Conservation (phyloP, 2,329 filamentous ascomycete genomes). For the Fusarium gaditjirri region DNA sequence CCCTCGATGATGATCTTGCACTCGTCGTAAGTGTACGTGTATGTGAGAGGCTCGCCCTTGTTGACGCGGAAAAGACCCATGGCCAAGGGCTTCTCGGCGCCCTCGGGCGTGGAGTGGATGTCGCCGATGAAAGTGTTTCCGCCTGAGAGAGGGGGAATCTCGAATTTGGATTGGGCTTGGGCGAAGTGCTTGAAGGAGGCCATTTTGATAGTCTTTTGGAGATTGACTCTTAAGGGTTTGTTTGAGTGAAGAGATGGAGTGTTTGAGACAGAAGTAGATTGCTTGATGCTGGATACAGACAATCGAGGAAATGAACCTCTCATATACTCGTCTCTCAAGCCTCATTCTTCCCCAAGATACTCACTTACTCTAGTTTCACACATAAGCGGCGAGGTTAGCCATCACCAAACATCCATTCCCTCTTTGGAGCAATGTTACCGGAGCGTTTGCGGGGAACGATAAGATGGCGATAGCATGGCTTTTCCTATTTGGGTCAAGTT, state of each 20-base stretch:
- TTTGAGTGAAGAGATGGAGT: neutral
- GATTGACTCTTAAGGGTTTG: neutral
- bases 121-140: conserved; percentile 76
- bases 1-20: conserved; percentile 80
- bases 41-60: conserved; percentile 73
- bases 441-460: conserved; percentile 8
- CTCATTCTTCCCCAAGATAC: neutral
- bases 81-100: conserved; percentile 69
- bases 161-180: conserved; percentile 68
- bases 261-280: neutral
- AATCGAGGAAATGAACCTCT: conserved; percentile 9
- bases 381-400: neutral
- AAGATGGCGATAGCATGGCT: conserved; percentile 26
- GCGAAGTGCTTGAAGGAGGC: conserved; percentile 62
- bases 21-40: conserved; percentile 77
- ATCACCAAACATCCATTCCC: conserved; percentile 3
- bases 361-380: neutral
- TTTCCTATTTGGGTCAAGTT: conserved; percentile 37
- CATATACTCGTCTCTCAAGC: conserved; percentile 21
- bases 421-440: conserved; percentile 35
- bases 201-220: conserved; percentile 43
- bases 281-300: neutral
- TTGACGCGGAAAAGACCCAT: conserved; percentile 74
- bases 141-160: conserved; percentile 73
- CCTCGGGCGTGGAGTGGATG: conserved; percentile 65